phyloP scores from a whole-genome alignment of 2,329 filamentous ascomycete genomes.

The Colletotrichum destructivum region DNA sequence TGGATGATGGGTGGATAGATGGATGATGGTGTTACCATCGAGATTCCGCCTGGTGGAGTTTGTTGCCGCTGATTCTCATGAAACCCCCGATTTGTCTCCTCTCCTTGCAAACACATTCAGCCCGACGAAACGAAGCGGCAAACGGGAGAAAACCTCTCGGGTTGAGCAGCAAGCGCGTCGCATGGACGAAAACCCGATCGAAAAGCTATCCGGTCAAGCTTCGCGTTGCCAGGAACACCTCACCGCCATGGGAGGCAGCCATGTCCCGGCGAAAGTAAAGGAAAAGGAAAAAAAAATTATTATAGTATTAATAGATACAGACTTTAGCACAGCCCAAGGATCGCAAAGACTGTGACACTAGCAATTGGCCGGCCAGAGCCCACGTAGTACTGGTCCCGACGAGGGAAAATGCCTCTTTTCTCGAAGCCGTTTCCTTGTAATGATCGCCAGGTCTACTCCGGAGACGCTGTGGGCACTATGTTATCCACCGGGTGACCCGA shows the following conservation, averaged over 20 bases:
- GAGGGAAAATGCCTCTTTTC: constrained; percentile 37
- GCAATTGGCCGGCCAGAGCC: constrained; percentile 3
- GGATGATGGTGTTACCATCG: constrained; percentile 18
- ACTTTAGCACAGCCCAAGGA: constrained; percentile 3
- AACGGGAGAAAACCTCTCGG: not conserved
- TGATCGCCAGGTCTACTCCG: constrained; percentile 17
- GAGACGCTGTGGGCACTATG: constrained; percentile 1
- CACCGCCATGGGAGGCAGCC: constrained; percentile 36
- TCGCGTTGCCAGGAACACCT: constrained; percentile 26
- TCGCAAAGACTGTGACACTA: constrained; percentile 9
- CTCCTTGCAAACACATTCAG: not conserved
- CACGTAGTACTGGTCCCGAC: not conserved
- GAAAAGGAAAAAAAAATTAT: no score
- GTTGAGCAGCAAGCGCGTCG: constrained; percentile 10
- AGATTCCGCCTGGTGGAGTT: constrained; percentile 9
- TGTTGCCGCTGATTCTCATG: not conserved
- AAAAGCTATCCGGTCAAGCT: constrained; percentile 21
- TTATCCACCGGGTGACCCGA: constrained; percentile 7
- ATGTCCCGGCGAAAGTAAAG: constrained; percentile 22
- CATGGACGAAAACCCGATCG: constrained; percentile 31
- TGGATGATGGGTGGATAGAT: not conserved
- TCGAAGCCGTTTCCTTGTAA: constrained; percentile 32
- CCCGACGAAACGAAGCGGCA: constrained; percentile 4
- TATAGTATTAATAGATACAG: no score
- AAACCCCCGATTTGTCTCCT: not conserved